phyloP scores from a whole-genome alignment of 2,329 filamentous ascomycete genomes.

The Chaetomium olivaceum region DNA sequence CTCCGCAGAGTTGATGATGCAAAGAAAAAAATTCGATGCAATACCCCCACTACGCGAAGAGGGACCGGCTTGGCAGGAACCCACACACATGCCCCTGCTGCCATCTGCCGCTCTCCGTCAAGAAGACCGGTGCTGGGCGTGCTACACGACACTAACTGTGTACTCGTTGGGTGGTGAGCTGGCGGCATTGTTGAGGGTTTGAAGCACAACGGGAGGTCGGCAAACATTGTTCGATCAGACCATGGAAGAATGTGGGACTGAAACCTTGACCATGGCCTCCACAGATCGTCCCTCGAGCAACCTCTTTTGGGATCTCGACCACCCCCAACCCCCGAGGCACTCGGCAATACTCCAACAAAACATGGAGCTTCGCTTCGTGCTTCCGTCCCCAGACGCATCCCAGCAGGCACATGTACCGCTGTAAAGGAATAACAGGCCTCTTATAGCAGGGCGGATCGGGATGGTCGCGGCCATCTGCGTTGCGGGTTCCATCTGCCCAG shows the following conservation, averaged over 20 bases:
- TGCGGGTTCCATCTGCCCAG: slow-evolving; percentile 20
- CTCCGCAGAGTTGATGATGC: neutral
- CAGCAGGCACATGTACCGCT: slow-evolving; percentile 32
- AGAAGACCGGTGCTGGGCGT: neutral
- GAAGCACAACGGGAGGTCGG: neutral
- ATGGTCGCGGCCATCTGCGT: slow-evolving; percentile 26
- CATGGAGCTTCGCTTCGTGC: slow-evolving; percentile 21
- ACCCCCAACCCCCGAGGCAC: neutral
- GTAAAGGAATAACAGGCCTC: slow-evolving; percentile 26
- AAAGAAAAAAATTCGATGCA: slow-evolving; percentile 4
- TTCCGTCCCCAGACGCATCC: slow-evolving; percentile 32
- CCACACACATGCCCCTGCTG: slow-evolving; percentile 9
- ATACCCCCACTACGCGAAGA: neutral
- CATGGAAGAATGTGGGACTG: neutral
- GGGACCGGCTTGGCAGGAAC: slow-evolving; percentile 21
- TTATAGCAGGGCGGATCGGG: slow-evolving; percentile 27
- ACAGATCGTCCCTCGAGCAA: slow-evolving; percentile 21
- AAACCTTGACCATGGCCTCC: slow-evolving; percentile 10
- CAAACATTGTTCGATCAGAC: neutral
- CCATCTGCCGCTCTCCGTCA: slow-evolving; percentile 25
- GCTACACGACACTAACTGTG: neutral
- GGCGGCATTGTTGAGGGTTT: neutral
- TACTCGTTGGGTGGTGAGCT: neutral
- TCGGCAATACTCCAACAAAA: slow-evolving; percentile 27
- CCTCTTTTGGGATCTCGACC: slow-evolving; percentile 4